A percentile compares a stretch with the other conserved stretches of the same genome.
Conservation (phyloP, 1,139 yeast species). For the Candida glucosophila region DNA sequence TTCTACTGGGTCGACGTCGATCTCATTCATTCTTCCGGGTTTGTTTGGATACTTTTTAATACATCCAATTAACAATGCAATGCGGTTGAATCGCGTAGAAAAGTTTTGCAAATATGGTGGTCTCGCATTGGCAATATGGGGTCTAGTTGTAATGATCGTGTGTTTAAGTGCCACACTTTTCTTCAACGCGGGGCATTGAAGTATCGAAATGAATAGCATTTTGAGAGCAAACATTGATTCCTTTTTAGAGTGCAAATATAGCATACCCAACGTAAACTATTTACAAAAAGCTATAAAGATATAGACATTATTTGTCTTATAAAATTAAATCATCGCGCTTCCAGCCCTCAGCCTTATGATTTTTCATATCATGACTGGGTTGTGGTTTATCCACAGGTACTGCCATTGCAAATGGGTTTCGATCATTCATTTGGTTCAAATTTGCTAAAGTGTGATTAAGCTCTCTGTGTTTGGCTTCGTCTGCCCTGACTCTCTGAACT, state of each 20-base stretch:
- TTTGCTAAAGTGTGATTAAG: conserved; percentile 73
- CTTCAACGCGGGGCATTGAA: conserved; percentile 43
- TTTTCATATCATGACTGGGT: conserved; percentile 45
- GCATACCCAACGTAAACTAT: conserved; percentile 1
- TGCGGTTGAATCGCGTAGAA: conserved; percentile 30
- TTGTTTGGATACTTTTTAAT: conserved; percentile 72
- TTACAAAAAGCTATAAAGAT: neutral
- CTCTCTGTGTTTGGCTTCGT: conserved; percentile 70
- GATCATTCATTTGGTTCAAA: conserved; percentile 42
- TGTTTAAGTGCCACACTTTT: conserved; percentile 71
- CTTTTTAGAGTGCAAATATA: too few species aligned
- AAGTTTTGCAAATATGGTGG: conserved; percentile 49
- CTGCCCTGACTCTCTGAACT: conserved; percentile 48
- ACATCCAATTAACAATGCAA: conserved; percentile 28
- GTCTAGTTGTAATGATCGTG: conserved; percentile 66
- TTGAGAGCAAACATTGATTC: too few species aligned
- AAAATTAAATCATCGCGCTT: conserved; percentile 43
- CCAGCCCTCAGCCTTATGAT: conserved; percentile 52
- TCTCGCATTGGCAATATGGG: conserved; percentile 61
- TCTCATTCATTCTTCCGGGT: conserved; percentile 89
- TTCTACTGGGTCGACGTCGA: conserved; percentile 90
- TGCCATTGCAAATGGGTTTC: conserved; percentile 61
- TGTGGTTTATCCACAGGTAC: conserved; percentile 37
- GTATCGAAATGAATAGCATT: too few species aligned
- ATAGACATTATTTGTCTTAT: conserved; percentile 3